Base-by-base conservation (phyloP, 1,139 yeast species). In the Wickerhamomyces sp. region DNA sequence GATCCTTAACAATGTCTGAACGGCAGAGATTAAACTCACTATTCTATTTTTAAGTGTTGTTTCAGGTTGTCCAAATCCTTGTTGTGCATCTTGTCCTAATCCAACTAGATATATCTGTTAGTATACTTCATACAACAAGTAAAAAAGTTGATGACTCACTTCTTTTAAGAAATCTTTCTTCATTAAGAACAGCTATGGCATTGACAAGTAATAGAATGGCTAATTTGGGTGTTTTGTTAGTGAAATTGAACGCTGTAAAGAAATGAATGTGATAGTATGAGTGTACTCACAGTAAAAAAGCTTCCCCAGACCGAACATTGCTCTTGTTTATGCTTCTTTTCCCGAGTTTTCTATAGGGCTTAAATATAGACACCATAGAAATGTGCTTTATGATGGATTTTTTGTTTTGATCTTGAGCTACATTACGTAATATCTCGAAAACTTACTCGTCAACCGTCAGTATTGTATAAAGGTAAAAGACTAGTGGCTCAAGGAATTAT, bases 151-250 rank as follows among this genome's bases (percentile, higher is more conserved):
- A 18, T 18, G 23, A 18, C 80, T 59, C 68, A 76, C 83, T 80
- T 63, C 95, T 69, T 54, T 84, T 82, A 46, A 88, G 70, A 60
- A 88, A 88, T 49, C 96, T 70, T 62, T 88, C 95, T 59, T 88
- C 95, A 57, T 86, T 84, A 41, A 88, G 71, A 38, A 88, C 84
- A 1, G 95, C 95, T 30, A 87, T 76, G 1, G 93, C 80, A 62
- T 88, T 88, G 45, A 86, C 76, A 48, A 84, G 66, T 48, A 88
- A 71, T 35, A 87, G 65, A n/a, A 76, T 71, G 44, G 80, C 84
- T 61, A 58, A 50, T 37, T 32, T 39, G 13, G 13, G 41, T 27
- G 30, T 3, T 10, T 29, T 29, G 11, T 29, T 11, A 29, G 31
- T 29, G 10, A 18, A 39, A 10, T 13, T 30, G 40, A 30, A 18